phyloP scores from a whole-genome alignment of 2,329 filamentous ascomycete species.

The Hypoxylon sp. region DNA sequence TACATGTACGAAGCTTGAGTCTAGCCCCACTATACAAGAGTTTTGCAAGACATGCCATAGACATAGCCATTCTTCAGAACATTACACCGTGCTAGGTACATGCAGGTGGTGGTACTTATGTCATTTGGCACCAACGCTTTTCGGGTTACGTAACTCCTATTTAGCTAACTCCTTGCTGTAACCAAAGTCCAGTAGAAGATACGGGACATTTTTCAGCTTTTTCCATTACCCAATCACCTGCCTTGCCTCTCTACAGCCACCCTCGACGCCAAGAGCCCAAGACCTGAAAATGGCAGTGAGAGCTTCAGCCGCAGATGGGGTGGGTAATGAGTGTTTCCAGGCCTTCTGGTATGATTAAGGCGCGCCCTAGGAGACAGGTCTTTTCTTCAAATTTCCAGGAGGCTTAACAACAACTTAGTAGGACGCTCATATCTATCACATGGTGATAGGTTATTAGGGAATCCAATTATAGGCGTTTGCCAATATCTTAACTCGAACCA shows the following conservation, averaged over 20 bases:
- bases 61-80: neutral
- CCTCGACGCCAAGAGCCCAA: conserved; percentile 30
- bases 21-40: neutral
- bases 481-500: neutral
- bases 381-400: neutral
- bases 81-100: neutral
- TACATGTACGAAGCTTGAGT: neutral
- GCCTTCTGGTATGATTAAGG: neutral
- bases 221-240: conserved; percentile 15
- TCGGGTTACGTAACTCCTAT: neutral
- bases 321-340: neutral
- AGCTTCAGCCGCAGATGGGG: conserved; percentile 29
- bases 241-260: conserved; percentile 3
- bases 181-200: conserved; percentile 5
- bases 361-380: neutral
- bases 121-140: neutral
- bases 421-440: no score
- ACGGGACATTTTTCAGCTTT: conserved; percentile 29
- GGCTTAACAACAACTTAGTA: neutral
- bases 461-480: neutral
- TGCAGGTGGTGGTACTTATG: neutral
- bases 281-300: neutral
- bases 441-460: neutral
- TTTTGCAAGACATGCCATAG: neutral
- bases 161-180: neutral